Base-by-base conservation (phyloP, 352 stramenopile genomes). In the Halophytophthora batemanensis region DNA sequence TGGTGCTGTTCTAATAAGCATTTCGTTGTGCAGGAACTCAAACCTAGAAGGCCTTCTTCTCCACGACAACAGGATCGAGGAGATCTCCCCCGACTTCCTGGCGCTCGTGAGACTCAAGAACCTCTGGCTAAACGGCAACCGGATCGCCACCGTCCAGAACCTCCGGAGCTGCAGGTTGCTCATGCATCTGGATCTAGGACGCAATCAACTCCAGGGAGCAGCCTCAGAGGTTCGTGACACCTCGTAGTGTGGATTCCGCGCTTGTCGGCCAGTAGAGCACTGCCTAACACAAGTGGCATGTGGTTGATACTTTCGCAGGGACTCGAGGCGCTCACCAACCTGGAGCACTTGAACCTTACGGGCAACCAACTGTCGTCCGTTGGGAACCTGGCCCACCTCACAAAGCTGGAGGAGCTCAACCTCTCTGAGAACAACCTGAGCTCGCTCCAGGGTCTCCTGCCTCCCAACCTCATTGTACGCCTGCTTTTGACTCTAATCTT, bases 401-500 rank as follows among this genome's bases (percentile, higher is more conserved):
- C 59, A 8, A 90, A 92, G 45, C 64, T 92, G 17, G 74, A 88
- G 56, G 81, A 92, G 45, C 61, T 92, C 33, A 81, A 88, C 33
- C 43, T 92, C 14, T 60, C 66, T 19, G 73, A 77, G 45, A 92
- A 92, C 53, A 55, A 61, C 1, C 41, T 92, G 7, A 50, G 49
- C n/a, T 70, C 58, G 7, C 52, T 92, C n/a, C 66, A 73, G 29
- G 76, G 71, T 1, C 55, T 74, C n/a, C 56, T 80, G 13, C 78
- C 81, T 38, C 56, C 61, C 2, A 83, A 77, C 25, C 45, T 91
- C 18, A 50, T 47, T n/a, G 79, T 86, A 35, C 17, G 54, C 41
- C 12, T 43, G 14, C 14, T n/a, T 22, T 19, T 4, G 8, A 2
- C 21, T 45, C 8, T 46, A 19, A 3, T 15, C 18, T 22, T 12